These are phyloP conservation scores for Gossypium trilobum DNA, from an alignment of 441 rosid genomes.

Conservation along the genomic window DNA sequence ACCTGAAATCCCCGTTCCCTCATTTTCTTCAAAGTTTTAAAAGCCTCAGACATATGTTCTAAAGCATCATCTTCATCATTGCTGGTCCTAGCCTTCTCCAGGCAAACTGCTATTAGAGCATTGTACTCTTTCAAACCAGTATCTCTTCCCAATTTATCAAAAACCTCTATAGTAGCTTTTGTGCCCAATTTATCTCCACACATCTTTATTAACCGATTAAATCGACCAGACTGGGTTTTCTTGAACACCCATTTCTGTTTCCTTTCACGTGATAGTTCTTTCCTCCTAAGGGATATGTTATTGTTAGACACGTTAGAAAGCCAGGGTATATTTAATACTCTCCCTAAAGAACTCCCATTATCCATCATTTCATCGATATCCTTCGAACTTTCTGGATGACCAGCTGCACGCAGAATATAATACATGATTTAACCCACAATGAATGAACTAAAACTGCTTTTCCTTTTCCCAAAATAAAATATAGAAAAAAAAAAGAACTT, in stretches of 20 bases:
- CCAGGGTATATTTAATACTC: conserved; percentile 35
- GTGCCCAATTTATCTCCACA: conserved; percentile 50
- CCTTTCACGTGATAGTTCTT: conserved; percentile 49
- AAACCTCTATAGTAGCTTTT: conserved; percentile 32
- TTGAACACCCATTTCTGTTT: conserved; percentile 47
- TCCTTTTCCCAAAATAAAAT: background rate
- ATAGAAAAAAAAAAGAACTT: background rate
- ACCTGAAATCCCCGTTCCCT: conserved; percentile 51
- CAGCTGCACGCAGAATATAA: conserved; percentile 20
- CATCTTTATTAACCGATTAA: conserved; percentile 25
- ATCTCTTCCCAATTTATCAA: conserved; percentile 57
- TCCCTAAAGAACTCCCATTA: conserved; percentile 11
- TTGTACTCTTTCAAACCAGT: conserved; percentile 55
- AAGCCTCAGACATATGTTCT: conserved; percentile 36
- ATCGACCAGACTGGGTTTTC: conserved; percentile 25
- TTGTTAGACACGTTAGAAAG: conserved; percentile 16
- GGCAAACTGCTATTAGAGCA: conserved; percentile 35
- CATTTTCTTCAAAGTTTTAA: conserved; percentile 36
- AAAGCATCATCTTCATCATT: conserved; percentile 39
- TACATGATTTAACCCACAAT: background rate
- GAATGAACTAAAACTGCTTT: background rate
- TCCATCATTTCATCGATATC: background rate
- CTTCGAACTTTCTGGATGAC: background rate
- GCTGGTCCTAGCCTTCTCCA: conserved; percentile 41
- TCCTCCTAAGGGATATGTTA: conserved; percentile 23